These are phyloP conservation scores for Melanopsichium pennsylvanicum DNA, from an alignment of 1,284 basidiomycete genomes.

Conservation along the genomic window DNA sequence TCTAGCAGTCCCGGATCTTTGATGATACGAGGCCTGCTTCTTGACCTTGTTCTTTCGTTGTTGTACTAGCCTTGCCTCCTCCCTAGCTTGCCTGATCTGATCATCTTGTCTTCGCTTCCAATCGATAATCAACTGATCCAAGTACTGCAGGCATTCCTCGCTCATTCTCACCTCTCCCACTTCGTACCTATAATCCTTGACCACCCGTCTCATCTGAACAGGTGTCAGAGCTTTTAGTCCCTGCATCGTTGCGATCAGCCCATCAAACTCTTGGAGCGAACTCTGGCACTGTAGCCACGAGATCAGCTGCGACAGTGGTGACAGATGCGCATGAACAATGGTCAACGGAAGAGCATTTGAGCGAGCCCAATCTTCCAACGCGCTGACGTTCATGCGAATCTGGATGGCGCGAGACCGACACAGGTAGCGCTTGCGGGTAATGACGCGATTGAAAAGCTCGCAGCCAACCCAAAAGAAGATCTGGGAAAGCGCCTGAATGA, in stretches of 20 bases:
- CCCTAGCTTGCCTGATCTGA: conserved; percentile 24
- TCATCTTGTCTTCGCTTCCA: conserved; percentile 76
- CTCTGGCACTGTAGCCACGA: conserved; percentile 81
- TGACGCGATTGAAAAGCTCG: conserved; percentile 93
- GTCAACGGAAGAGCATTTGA: conserved; percentile 80
- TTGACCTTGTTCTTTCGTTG: conserved; percentile 26
- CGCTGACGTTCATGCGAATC: conserved; percentile 85
- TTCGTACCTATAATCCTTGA: conserved; percentile 93
- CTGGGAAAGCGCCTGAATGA: conserved; percentile 92
- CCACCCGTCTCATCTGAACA: conserved; percentile 90
- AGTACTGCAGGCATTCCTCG: conserved; percentile 91
- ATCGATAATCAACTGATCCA: conserved; percentile 90
- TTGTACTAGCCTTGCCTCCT: conserved; percentile 27
- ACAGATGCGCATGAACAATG: conserved; percentile 78
- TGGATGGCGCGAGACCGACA: conserved; percentile 90
- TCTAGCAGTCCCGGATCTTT: conserved; percentile 48
- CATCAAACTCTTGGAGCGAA: conserved; percentile 75
- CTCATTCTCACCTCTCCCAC: conserved; percentile 90
- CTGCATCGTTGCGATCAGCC: conserved; percentile 88
- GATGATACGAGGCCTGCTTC: conserved; percentile 31
- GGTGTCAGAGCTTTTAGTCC: conserved; percentile 86
- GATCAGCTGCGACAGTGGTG: conserved; percentile 83
- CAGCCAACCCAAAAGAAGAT: conserved; percentile 84
- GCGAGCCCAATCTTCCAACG: conserved; percentile 90
- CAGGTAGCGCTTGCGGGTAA: conserved; percentile 93